These are phyloP conservation scores for Achaetomiella virescens DNA, from an alignment of 495 filamentous ascomycete genomes.

Conservation along the genomic window DNA sequence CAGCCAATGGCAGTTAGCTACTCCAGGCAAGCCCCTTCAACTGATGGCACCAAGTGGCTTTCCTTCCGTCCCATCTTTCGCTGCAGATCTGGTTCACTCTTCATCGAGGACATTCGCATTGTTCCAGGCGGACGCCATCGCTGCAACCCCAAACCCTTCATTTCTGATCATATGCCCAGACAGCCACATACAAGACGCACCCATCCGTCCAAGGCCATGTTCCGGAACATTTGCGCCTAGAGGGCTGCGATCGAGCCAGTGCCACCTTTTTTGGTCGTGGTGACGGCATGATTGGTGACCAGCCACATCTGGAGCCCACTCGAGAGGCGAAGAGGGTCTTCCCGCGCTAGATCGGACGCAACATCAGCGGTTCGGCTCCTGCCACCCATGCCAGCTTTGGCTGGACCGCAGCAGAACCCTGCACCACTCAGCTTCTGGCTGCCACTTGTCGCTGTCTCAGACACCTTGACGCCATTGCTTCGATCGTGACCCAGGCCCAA, in stretches of 20 bases:
- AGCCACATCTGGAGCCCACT: conserved; percentile 8
- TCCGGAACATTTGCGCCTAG: conserved; percentile 11
- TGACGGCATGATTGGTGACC: conserved; percentile 22
- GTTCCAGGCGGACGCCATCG: conserved; percentile 1
- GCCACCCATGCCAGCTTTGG: conserved; percentile 14
- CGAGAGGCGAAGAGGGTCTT: conserved; percentile 2
- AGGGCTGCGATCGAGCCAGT: conserved; percentile 4
- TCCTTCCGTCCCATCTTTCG: too few species aligned
- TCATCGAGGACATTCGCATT: not conserved
- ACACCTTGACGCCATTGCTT: conserved; percentile 20
- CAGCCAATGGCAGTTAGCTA: conserved; percentile 2
- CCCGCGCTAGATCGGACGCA: conserved; percentile 11
- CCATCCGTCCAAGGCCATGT: conserved; percentile 7
- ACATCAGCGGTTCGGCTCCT: conserved; percentile 15
- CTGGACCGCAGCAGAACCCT: not conserved
- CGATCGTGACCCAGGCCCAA: conserved; percentile 21
- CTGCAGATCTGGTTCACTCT: too few species aligned
- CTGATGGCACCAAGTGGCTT: too few species aligned
- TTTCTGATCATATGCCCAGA: conserved; percentile 9
- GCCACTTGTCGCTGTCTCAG: conserved; percentile 33
- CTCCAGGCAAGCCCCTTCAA: not conserved
- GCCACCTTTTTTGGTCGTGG: not conserved
- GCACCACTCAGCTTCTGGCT: conserved; percentile 16
- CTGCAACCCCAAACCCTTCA: not conserved
- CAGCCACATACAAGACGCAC: not conserved